Conservation (phyloP, 2,329 filamentous ascomycete species). For the Trichoderma gracile region DNA sequence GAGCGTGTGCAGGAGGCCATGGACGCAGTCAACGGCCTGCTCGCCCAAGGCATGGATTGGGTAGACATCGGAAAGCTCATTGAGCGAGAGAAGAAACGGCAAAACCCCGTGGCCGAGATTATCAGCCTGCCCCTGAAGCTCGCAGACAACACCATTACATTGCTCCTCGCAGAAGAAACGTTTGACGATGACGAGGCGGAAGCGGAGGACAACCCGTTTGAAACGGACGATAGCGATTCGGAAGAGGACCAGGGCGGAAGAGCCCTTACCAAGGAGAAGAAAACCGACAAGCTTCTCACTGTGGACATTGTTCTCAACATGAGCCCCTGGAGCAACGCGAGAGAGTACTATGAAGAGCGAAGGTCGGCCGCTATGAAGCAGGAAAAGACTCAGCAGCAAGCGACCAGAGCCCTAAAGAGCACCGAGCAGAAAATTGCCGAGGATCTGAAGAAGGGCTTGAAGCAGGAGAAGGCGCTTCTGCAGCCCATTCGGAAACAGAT, state of each 20-base stretch:
- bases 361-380: constrained; percentile 82
- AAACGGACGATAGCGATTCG: constrained; percentile 65
- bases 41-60: constrained; percentile 97
- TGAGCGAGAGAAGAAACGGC: constrained; percentile 76
- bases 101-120: constrained; percentile 82
- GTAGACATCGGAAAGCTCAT: constrained; percentile 85
- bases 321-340: constrained; percentile 85
- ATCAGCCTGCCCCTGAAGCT: constrained; percentile 88
- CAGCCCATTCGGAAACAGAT: constrained; percentile 79
- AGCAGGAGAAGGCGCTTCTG: constrained; percentile 86
- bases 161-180: constrained; percentile 72
- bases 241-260: constrained; percentile 39
- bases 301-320: constrained; percentile 84
- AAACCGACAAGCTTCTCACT: constrained; percentile 57
- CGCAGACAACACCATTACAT: constrained; percentile 82
- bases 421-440: constrained; percentile 85
- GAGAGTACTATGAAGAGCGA: constrained; percentile 89
- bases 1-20: constrained; percentile 91
- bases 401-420: constrained; percentile 79
- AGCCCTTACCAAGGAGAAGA: constrained; percentile 42
- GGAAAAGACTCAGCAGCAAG: constrained; percentile 80
- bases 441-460: constrained; percentile 82
- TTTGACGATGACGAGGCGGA: constrained; percentile 61
- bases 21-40: constrained; percentile 87
- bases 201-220: constrained; percentile 47